Conservation (phyloP, 2,329 filamentous ascomycete genomes). For the Scopulariopsis brevicaulis region DNA sequence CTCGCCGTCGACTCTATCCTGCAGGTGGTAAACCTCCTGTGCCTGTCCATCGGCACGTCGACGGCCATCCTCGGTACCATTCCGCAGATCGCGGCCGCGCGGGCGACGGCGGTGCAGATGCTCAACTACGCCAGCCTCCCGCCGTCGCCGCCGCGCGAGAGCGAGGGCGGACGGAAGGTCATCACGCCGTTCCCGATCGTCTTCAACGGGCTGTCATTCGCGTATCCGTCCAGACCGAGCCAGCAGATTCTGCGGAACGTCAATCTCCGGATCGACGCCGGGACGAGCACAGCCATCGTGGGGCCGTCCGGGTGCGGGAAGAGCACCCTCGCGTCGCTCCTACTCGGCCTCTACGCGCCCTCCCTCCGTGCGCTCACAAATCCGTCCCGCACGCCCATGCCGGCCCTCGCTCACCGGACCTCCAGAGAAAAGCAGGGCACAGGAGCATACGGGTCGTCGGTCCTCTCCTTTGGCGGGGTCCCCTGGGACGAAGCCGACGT, state of each 20-base stretch:
- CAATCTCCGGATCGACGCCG: conserved; percentile 50
- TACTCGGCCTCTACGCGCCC: conserved; percentile 59
- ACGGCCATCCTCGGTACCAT: conserved; percentile 60
- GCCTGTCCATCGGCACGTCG: conserved; percentile 72
- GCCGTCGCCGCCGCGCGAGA: conserved; percentile 41
- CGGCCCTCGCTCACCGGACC: not conserved
- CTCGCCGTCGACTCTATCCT: conserved; percentile 48
- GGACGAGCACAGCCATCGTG: conserved; percentile 65
- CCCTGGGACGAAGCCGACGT: conserved; percentile 50
- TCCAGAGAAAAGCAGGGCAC: not conserved
- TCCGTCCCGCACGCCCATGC: not conserved
- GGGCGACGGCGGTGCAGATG: conserved; percentile 61
- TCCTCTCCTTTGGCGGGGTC: conserved; percentile 44
- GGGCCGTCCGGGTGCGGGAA: conserved; percentile 86
- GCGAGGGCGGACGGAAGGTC: conserved; percentile 25
- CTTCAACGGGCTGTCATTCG: conserved; percentile 49
- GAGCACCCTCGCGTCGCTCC: conserved; percentile 65
- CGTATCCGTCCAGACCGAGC: conserved; percentile 50
- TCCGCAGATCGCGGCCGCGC: conserved; percentile 68
- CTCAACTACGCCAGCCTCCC: conserved; percentile 58
- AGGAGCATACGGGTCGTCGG: not conserved
- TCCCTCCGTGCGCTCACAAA: not conserved
- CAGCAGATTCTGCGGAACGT: conserved; percentile 48
- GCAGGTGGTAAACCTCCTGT: conserved; percentile 67
- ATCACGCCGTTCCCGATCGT: conserved; percentile 30